Evolutionary conservation across 768 basidiomycete genomes (phyloP).

Genomic region (Jaapia argillacea): DNA sequence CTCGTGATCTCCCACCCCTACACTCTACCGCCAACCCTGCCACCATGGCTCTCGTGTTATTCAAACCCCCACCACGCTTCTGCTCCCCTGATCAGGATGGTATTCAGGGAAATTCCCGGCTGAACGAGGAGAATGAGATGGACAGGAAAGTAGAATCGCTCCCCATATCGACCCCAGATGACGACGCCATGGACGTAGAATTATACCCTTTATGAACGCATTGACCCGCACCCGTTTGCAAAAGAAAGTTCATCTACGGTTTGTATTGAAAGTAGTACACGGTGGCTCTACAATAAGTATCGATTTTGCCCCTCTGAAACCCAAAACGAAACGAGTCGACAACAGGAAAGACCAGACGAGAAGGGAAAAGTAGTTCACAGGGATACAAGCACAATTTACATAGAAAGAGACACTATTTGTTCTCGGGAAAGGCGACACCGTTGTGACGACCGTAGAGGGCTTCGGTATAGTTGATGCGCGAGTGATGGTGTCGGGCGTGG

Average conservation of each 20-base stretch:
- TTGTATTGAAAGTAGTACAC: too few species aligned
- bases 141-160: too few species aligned
- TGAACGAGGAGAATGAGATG: not conserved
- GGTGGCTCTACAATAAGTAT: too few species aligned
- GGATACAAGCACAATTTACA: too few species aligned
- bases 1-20: conserved; percentile 3
- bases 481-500: conserved; percentile 64
- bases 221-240: not conserved
- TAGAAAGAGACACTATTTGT: not conserved
- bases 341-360: too few species aligned
- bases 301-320: too few species aligned
- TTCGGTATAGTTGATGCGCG: not conserved
- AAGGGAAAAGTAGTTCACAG: too few species aligned
- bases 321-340: too few species aligned
- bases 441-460: not conserved
- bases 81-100: conserved; percentile 1
- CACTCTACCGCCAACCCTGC: conserved; percentile 4
- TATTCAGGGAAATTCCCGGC: not conserved
- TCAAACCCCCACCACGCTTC: conserved; percentile 11
- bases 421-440: not conserved
- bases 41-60: conserved; percentile 18
- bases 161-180: conserved; percentile 2
- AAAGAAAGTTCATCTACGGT: too few species aligned
- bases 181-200: conserved; percentile 20
- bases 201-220: not conserved